phyloP scores from a whole-genome alignment of 2,329 filamentous ascomycete species.

The Phaeophleospora eucalypticola region DNA sequence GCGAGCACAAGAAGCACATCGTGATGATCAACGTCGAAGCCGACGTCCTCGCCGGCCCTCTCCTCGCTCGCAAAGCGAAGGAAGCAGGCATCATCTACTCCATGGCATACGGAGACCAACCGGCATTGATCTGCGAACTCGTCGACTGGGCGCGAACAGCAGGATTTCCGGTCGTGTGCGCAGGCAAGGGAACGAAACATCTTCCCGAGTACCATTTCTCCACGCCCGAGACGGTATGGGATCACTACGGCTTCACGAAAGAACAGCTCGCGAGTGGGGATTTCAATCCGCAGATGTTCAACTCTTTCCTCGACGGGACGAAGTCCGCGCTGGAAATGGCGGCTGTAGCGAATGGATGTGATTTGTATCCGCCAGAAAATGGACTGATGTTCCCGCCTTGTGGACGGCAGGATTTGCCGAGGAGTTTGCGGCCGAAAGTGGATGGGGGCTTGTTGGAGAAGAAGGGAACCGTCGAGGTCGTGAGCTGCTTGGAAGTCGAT shows the following conservation, averaged over 20 bases:
- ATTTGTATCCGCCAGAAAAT: slow-evolving; percentile 39
- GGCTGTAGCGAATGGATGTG: slow-evolving; percentile 45
- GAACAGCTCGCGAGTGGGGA: slow-evolving; percentile 42
- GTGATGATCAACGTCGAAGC: slow-evolving; percentile 49
- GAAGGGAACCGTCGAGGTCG: slow-evolving; percentile 45
- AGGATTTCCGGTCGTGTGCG: slow-evolving; percentile 45
- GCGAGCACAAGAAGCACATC: slow-evolving; percentile 48
- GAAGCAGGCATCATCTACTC: slow-evolving; percentile 47
- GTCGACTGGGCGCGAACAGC: slow-evolving; percentile 45
- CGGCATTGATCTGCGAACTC: slow-evolving; percentile 42
- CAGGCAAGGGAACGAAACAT: slow-evolving; percentile 47
- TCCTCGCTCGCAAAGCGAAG: slow-evolving; percentile 40
- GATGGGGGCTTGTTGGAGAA: slow-evolving; percentile 42
- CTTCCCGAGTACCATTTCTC: slow-evolving; percentile 45
- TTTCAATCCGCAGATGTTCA: slow-evolving; percentile 49
- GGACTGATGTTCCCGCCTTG: slow-evolving; percentile 45
- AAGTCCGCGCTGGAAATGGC: slow-evolving; percentile 48
- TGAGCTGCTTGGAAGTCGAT: slow-evolving; percentile 43
- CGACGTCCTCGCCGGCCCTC: slow-evolving; percentile 42
- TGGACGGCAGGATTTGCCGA: slow-evolving; percentile 41
- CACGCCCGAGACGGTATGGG: slow-evolving; percentile 46
- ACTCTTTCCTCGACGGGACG: slow-evolving; percentile 48
- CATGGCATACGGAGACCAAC: slow-evolving; percentile 47
- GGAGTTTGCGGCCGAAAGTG: slow-evolving; percentile 38
- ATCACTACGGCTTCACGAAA: slow-evolving; percentile 45